These are phyloP conservation scores for Tetrapisispora pingtungensis DNA, from an alignment of 805 yeast genomes.

Conservation along the genomic window DNA sequence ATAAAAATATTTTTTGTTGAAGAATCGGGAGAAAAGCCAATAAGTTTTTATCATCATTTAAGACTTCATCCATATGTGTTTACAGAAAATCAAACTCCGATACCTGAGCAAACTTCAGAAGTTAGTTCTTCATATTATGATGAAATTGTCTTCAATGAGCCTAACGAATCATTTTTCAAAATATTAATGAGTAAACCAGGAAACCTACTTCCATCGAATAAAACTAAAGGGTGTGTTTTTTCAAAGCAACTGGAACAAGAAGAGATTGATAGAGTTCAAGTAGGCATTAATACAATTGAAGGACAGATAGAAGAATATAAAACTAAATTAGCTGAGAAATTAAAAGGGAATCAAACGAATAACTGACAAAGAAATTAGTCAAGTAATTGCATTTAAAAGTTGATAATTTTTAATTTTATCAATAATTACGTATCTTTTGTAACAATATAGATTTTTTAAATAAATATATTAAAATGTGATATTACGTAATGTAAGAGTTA, in stretches of 20 bases:
- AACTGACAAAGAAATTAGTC: not conserved
- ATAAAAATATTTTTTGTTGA: constrained; percentile 76
- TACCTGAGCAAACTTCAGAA: constrained; percentile 25
- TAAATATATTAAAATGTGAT: too few relatives aligned
- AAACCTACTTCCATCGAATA: constrained; percentile 37
- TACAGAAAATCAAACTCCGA: constrained; percentile 16
- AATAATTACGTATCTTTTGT: too few relatives aligned
- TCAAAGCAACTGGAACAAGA: constrained; percentile 51
- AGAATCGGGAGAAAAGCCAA: constrained; percentile 82
- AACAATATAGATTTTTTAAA: not conserved
- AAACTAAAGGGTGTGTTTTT: constrained; percentile 31
- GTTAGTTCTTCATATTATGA: constrained; percentile 66
- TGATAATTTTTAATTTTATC: too few relatives aligned
- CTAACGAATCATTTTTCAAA: constrained; percentile 82
- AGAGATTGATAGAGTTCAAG: constrained; percentile 48
- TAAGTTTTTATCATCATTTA: constrained; percentile 78
- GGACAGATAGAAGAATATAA: constrained; percentile 36
- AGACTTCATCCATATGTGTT: constrained; percentile 78
- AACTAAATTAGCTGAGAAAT: constrained; percentile 27
- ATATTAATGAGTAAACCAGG: constrained; percentile 60
- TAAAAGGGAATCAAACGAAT: constrained; percentile 7
- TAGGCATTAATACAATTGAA: constrained; percentile 36
- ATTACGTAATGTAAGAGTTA: too few relatives aligned
- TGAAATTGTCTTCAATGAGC: constrained; percentile 90
- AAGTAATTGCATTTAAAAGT: too few relatives aligned